Evolutionary conservation across 345 rosid genomes (phyloP), one percentile per base, ranked within the genome.

Genomic region (Aquilaria sinensis): DNA sequence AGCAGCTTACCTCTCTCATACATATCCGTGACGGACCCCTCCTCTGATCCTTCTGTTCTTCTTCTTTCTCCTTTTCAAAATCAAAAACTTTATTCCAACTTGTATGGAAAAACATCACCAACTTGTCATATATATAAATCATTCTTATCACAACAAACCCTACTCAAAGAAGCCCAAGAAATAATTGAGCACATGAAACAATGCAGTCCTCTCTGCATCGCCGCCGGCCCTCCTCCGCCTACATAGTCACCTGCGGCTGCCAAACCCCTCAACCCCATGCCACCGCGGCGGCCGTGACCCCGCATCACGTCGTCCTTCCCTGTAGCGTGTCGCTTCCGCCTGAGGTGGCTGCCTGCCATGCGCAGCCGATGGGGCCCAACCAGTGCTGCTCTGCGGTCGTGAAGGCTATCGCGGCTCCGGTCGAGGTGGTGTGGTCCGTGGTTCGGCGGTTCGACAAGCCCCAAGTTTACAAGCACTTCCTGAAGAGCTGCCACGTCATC

Each of bases 131-230:
- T 62, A 56, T 58, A 49, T 58, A 13, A 63, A 29, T 3, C 47
- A 34, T 12, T 4, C 48, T 49, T 33, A 3, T 48, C 4, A 32
- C 8, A 16, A 52, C 15, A n/a, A 15, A 52, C 55, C 10, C 31
- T 10, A 37, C 1, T 10, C 16, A 15, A 15, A 52, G 7, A 6
- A 12, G 43, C 23, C 23, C 23, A 23, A 23, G 23, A 23, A 23
- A 23, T 23, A 23, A 23, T 23, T 23, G 7, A 37, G 43, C 43
- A 37, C 43, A 37, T 37, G 8, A 37, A 37, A 72, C 30, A 13
- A 90, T 85, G 97, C 95, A 90, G 58, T 80, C 95, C 2, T 70
- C 97, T 0, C 63, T 82, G 13, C 84, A 81, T 32, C 73, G 76
- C 66, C 83, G 74, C 4, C 74, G 76, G 55, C 13, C 80, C 56